Percentiles rank a stretch among this genome's conserved stretches.
phyloP scores from a whole-genome alignment of 1,284 basidiomycete species.

The Phylloboletellus chloephorus region DNA sequence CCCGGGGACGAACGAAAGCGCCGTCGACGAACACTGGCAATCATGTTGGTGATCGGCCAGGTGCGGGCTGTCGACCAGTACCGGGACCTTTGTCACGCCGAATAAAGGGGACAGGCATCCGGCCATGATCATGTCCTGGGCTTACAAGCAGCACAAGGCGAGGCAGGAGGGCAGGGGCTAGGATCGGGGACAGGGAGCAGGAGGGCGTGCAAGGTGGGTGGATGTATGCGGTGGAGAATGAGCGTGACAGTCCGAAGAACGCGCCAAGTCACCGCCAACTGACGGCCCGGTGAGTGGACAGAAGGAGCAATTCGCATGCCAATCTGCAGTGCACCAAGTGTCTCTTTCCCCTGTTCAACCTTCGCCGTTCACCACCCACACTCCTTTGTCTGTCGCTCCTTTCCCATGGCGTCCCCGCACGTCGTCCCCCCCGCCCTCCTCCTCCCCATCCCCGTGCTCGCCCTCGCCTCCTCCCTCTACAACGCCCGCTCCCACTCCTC shows the following conservation, averaged over 20 bases:
- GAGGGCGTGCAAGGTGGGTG: not conserved
- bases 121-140: constrained; percentile 16
- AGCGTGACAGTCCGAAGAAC: constrained; percentile 1
- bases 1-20: no score
- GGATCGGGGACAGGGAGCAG: constrained; percentile 7
- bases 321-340: no score
- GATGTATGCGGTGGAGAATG: no score
- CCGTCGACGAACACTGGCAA: no score
- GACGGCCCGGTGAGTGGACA: not conserved
- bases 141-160: constrained; percentile 29
- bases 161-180: constrained; percentile 21
- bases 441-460: constrained; percentile 22
- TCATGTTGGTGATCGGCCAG: no score
- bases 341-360: no score
- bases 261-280: not conserved
- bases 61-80: no score
- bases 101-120: not conserved
- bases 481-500: constrained; percentile 11
- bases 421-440: constrained; percentile 26
- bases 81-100: no score
- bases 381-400: constrained; percentile 21
- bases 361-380: constrained; percentile 11
- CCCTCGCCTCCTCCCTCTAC: constrained; percentile 13
- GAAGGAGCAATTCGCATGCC: constrained; percentile 3
- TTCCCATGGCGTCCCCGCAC: constrained; percentile 25